Evolutionary conservation across 176 grass and related monocot genomes (phyloP).

Genomic region (Oryza glumipatula): DNA sequence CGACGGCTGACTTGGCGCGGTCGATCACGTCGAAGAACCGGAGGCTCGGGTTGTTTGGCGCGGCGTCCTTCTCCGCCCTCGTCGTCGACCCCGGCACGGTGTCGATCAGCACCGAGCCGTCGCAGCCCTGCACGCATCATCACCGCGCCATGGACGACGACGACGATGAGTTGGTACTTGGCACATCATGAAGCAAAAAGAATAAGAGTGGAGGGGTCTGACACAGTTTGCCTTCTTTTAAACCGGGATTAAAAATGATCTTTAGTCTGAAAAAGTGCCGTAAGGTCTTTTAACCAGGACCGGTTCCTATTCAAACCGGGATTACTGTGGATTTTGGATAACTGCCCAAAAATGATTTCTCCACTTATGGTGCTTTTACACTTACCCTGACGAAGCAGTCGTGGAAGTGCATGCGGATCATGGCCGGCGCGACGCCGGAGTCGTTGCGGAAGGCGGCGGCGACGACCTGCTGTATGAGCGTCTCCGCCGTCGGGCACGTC

Average conservation of each 20-base stretch:
- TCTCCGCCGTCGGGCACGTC: slow-evolving; percentile 52
- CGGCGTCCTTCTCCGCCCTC: slow-evolving; percentile 59
- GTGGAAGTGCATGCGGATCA: slow-evolving; percentile 83
- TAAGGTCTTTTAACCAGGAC: no score
- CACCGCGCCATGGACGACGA: no score
- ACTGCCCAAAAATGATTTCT: no score
- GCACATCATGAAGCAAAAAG: no score
- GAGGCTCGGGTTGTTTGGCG: slow-evolving; percentile 57
- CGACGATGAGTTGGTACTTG: no score
- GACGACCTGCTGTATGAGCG: slow-evolving; percentile 51
- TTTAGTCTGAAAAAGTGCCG: no score
- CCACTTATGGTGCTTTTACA: no score
- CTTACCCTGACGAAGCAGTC: slow-evolving; percentile 86
- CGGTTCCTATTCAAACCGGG: no score
- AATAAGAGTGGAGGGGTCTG: no score
- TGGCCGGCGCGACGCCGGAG: slow-evolving; percentile 59
- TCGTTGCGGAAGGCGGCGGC: slow-evolving; percentile 40
- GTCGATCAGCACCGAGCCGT: slow-evolving; percentile 62
- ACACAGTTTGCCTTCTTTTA: no score
- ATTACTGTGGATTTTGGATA: no score
- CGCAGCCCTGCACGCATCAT: slow-evolving; percentile 47
- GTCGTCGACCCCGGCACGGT: slow-evolving; percentile 29
- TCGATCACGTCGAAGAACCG: slow-evolving; percentile 56
- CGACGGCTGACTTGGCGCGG: slow-evolving; percentile 47
- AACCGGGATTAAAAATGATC: no score